These are phyloP conservation scores for Ganoderma lingzhi DNA, from an alignment of 1,284 basidiomycete species.

Conservation along the genomic window DNA sequence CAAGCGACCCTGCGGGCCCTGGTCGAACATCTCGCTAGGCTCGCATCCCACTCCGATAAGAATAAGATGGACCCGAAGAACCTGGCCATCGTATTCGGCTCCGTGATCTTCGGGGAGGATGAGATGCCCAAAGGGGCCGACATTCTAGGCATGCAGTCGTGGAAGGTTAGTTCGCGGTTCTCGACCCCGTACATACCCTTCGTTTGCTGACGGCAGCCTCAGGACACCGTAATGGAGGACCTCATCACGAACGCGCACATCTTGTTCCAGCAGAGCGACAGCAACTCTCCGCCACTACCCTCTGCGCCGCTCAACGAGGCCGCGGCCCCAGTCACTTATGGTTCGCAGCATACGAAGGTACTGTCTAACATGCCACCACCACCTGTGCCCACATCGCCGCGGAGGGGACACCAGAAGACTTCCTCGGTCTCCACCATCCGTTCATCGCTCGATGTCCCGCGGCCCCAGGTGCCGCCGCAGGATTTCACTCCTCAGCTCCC, in stretches of 20 bases:
- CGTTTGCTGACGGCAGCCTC: slow-evolving; percentile 9
- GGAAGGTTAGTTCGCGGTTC: slow-evolving; percentile 62
- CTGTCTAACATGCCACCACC: slow-evolving; percentile 22
- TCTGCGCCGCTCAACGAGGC: slow-evolving; percentile 70
- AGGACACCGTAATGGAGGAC: slow-evolving; percentile 92
- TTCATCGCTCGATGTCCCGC: slow-evolving; percentile 24
- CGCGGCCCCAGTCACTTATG: slow-evolving; percentile 63
- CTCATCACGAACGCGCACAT: slow-evolving; percentile 74
- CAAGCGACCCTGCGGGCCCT: slow-evolving; percentile 89
- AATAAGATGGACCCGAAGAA: slow-evolving; percentile 98
- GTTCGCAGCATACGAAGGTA: slow-evolving; percentile 71
- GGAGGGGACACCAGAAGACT: slow-evolving; percentile 21
- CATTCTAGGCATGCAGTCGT: slow-evolving; percentile 72
- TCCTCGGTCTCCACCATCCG: slow-evolving; percentile 21
- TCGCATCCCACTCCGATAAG: slow-evolving; percentile 72
- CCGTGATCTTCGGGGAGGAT: slow-evolving; percentile 91
- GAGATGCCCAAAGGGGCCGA: slow-evolving; percentile 81
- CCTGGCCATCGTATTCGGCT: slow-evolving; percentile 86
- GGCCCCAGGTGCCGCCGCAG: slow-evolving; percentile 46
- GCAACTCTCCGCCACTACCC: slow-evolving; percentile 67
- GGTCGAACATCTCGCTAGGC: slow-evolving; percentile 88
- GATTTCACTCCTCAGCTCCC: slow-evolving; percentile 80
- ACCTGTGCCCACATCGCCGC: slow-evolving; percentile 26
- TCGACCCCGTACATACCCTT: neutral
- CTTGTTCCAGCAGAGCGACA: slow-evolving; percentile 60